phyloP scores from a whole-genome alignment of 23 red algal species.

The Agarophyton chilense region DNA sequence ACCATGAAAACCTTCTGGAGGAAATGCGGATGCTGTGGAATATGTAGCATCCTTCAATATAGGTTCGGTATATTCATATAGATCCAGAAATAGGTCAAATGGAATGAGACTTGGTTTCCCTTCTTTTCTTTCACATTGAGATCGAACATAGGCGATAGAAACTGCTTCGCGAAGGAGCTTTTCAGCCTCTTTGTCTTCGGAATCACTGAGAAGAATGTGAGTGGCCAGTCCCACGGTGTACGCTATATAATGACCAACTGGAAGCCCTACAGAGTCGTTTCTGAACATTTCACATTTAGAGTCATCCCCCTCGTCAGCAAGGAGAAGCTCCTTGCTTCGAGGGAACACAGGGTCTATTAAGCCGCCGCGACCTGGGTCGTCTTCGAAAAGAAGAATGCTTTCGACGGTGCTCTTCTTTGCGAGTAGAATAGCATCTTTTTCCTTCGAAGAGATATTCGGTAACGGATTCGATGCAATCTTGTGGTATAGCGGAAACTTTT shows the following conservation, averaged over 20 bases:
- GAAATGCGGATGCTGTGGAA: background rate
- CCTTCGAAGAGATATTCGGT: background rate
- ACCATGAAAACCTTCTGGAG: background rate
- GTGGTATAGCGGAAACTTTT: conserved; percentile 18
- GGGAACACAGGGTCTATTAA: background rate
- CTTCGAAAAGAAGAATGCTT: background rate
- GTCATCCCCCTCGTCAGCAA: background rate
- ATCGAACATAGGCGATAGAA: background rate
- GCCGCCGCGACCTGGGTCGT: background rate
- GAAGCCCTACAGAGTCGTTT: background rate
- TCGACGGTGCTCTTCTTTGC: background rate
- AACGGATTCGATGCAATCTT: background rate
- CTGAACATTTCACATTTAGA: background rate
- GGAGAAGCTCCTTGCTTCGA: background rate
- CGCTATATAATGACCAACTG: background rate
- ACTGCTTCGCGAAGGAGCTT: background rate
- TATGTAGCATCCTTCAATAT: background rate
- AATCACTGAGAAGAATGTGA: background rate
- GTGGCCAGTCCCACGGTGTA: background rate
- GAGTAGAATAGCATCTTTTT: background rate
- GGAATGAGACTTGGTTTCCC: conserved; percentile 1
- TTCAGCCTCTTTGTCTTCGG: background rate
- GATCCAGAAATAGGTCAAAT: background rate
- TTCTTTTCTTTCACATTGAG: background rate
- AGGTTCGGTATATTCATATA: background rate